Percentiles rank a stretch among this genome's conserved stretches.
Evolutionary conservation across 2,329 filamentous ascomycete genomes (phyloP).

Genomic region (Alternaria sp.): DNA sequence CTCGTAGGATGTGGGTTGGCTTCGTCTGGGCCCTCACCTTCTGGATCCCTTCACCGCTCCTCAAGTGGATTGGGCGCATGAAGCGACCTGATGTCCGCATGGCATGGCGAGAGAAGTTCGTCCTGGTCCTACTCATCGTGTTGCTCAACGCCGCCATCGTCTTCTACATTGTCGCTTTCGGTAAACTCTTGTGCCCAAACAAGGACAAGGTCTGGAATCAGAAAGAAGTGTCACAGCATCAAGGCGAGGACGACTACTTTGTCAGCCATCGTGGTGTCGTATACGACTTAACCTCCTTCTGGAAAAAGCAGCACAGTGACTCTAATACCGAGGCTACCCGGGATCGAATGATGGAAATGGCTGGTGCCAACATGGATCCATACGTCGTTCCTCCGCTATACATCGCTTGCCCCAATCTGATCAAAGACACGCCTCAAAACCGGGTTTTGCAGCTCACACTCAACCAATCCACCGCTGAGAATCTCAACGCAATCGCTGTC

Average conservation of each 20-base stretch:
- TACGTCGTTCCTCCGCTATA: conserved; percentile 84
- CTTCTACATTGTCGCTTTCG: conserved; percentile 92
- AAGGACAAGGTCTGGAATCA: conserved; percentile 86
- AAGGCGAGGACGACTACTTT: conserved; percentile 78
- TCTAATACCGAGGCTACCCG: conserved; percentile 65
- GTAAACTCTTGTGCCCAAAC: conserved; percentile 85
- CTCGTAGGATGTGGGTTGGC: conserved; percentile 78
- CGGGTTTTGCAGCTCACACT: conserved; percentile 63
- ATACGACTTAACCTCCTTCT: conserved; percentile 92
- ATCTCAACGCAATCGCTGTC: conserved; percentile 60
- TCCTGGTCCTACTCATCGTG: conserved; percentile 79
- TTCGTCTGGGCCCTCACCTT: conserved; percentile 88
- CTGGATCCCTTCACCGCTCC: conserved; percentile 87
- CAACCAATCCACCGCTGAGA: conserved; percentile 64
- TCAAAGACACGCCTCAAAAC: conserved; percentile 53
- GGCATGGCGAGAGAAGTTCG: conserved; percentile 96
- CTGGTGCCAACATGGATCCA: conserved; percentile 77
- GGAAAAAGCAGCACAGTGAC: conserved; percentile 83
- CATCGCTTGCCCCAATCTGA: conserved; percentile 75
- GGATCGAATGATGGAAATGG: conserved; percentile 76
- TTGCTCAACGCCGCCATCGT: conserved; percentile 81
- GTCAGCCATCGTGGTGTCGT: conserved; percentile 88
- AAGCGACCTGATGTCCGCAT: conserved; percentile 95
- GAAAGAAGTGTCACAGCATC: conserved; percentile 72
- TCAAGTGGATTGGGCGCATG: conserved; percentile 89